Conservation (phyloP, 805 yeast species). For the Nematodospora valgi region DNA sequence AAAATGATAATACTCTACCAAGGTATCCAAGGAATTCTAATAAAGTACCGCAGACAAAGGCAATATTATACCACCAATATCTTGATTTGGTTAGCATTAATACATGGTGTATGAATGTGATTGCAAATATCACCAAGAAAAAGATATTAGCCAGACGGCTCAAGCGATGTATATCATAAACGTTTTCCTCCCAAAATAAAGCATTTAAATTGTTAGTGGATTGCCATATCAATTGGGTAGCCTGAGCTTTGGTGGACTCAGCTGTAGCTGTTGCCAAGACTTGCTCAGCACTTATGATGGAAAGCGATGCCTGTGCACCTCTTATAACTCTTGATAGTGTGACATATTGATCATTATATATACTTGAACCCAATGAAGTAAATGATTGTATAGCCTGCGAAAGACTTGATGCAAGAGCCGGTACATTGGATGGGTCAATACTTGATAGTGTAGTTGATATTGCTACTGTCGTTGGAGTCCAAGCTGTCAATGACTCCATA, state of each 20-base stretch:
- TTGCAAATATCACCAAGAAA: conserved; percentile 22
- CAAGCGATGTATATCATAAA: conserved; percentile 29
- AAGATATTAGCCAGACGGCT: conserved; percentile 28
- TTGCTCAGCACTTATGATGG: conserved; percentile 27
- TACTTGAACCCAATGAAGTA: conserved; percentile 9
- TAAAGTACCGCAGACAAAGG: conserved; percentile 29
- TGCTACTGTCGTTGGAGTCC: conserved; percentile 26
- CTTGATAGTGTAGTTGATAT: conserved; percentile 24
- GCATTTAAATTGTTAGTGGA: conserved; percentile 26
- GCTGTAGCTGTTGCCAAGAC: conserved; percentile 36
- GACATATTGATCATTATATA: conserved; percentile 12
- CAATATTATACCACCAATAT: conserved; percentile 34
- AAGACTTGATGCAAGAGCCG: conserved; percentile 18
- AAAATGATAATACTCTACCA: conserved; percentile 30
- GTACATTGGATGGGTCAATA: conserved; percentile 21
- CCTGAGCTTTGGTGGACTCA: conserved; percentile 18
- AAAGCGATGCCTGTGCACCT: conserved; percentile 33
- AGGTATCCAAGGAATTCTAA: conserved; percentile 33
- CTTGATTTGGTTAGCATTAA: conserved; percentile 26
- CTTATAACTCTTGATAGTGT: conserved; percentile 20
- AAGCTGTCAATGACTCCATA: conserved; percentile 12
- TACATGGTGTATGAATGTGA: conserved; percentile 18
- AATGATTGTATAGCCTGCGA: conserved; percentile 14
- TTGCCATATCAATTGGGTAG: conserved; percentile 28
- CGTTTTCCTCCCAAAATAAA: conserved; percentile 21